These are phyloP conservation scores for Adansonia grandidieri DNA, from an alignment of 441 rosid species.

Conservation along the genomic window DNA sequence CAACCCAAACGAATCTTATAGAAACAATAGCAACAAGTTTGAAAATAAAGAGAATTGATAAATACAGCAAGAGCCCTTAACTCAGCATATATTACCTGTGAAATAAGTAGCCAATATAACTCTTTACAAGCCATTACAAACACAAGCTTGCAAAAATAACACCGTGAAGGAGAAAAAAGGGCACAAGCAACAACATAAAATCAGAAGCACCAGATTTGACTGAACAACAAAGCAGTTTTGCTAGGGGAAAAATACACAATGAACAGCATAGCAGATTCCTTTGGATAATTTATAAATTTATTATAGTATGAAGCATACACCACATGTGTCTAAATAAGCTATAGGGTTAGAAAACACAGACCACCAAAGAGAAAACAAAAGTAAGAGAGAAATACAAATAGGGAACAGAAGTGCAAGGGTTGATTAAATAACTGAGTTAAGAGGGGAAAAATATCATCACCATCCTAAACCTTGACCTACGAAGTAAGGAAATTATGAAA, in stretches of 20 bases:
- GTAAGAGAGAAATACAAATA: neutral
- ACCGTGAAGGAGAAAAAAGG: neutral
- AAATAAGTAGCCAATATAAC: slow-evolving; percentile 26
- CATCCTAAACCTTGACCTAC: slow-evolving; percentile 24
- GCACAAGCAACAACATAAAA: neutral
- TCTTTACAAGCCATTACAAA: slow-evolving; percentile 6
- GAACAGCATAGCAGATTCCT: neutral
- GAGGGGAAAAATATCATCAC: neutral
- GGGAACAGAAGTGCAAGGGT: neutral
- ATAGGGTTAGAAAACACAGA: neutral
- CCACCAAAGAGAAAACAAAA: slow-evolving; percentile 14
- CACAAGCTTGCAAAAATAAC: slow-evolving; percentile 19
- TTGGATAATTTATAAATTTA: neutral
- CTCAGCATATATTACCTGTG: slow-evolving; percentile 35
- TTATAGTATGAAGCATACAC: neutral
- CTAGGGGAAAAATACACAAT: neutral
- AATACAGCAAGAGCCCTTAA: slow-evolving; percentile 21
- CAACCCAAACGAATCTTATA: neutral
- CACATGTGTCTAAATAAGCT: neutral
- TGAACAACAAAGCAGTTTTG: neutral
- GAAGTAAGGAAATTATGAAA: neutral
- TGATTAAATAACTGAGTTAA: slow-evolving; percentile 1
- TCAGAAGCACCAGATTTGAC: neutral
- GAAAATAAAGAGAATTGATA: slow-evolving; percentile 1
- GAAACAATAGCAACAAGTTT: neutral